phyloP scores from a whole-genome alignment of 116 monocot species.

The Phalaenopsis hybrid region DNA sequence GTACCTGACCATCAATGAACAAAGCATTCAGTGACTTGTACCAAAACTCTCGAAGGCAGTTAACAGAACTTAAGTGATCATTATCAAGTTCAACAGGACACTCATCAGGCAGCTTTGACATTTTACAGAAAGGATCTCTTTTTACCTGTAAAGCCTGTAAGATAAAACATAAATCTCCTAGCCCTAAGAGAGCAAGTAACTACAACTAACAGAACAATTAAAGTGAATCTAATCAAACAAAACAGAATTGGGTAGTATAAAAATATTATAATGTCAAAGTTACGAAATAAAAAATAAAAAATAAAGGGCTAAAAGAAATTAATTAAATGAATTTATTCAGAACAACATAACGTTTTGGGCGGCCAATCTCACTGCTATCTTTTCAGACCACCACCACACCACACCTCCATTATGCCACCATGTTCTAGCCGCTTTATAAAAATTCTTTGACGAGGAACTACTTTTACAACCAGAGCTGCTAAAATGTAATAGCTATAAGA shows the following conservation, averaged over 20 bases:
- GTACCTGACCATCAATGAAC: conserved; percentile 64
- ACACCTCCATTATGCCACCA: too few species aligned
- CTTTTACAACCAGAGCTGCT: too few species aligned
- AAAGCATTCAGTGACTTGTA: conserved; percentile 52
- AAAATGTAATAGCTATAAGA: too few species aligned
- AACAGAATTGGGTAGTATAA: not conserved
- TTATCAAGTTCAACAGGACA: conserved; percentile 36
- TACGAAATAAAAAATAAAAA: not conserved
- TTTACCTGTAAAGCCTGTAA: conserved; percentile 34
- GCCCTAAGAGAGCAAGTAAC: not conserved
- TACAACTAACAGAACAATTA: not conserved
- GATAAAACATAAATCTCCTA: not conserved
- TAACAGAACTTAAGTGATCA: conserved; percentile 45
- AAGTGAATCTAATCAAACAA: not conserved
- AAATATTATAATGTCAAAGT: not conserved
- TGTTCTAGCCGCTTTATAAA: too few species aligned
- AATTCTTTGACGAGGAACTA: too few species aligned
- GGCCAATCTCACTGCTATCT: too few species aligned
- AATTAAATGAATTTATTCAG: too few species aligned
- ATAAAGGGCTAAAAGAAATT: not conserved
- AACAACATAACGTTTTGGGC: too few species aligned
- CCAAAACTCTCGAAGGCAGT: conserved; percentile 69
- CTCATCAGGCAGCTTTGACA: conserved; percentile 45
- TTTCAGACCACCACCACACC: too few species aligned
- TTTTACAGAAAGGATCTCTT: conserved; percentile 22